Conservation (phyloP, 2,329 filamentous ascomycete genomes). For the Xylariaceae sp. region DNA sequence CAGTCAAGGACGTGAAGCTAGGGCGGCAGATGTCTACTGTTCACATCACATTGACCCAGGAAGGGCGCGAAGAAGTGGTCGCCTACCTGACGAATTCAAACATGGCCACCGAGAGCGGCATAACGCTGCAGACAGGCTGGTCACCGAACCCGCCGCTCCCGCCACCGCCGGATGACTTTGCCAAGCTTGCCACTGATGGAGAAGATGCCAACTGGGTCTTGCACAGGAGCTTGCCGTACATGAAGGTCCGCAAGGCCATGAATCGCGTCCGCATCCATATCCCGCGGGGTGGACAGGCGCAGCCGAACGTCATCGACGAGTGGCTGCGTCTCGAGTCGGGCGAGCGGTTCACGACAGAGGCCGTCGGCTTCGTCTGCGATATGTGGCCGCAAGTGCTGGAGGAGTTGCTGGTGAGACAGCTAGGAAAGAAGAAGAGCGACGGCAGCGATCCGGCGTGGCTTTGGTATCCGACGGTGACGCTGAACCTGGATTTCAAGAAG, state of each 20-base stretch:
- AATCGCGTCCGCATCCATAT: constrained; percentile 23
- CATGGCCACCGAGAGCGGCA: constrained; percentile 51
- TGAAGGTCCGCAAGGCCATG: constrained; percentile 26
- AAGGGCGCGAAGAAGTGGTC: constrained; percentile 54
- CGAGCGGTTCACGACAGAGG: constrained; percentile 25
- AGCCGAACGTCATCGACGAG: constrained; percentile 26
- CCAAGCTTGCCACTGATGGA: constrained; percentile 21
- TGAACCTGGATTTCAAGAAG: constrained; percentile 69
- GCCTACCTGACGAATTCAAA: constrained; percentile 62
- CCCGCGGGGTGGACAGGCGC: constrained; percentile 22
- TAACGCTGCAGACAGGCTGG: constrained; percentile 48
- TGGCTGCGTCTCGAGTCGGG: constrained; percentile 30
- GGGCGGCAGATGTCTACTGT: constrained; percentile 34
- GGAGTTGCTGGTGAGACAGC: constrained; percentile 12
- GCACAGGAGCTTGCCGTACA: constrained; percentile 19
- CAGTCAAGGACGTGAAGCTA: constrained; percentile 30
- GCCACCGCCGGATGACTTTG: constrained; percentile 26
- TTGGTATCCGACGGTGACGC: constrained; percentile 62
- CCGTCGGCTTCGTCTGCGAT: constrained; percentile 28
- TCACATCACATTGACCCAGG: constrained; percentile 29
- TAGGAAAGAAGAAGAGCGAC: neutral
- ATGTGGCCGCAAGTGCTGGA: constrained; percentile 30
- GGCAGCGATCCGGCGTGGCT: constrained; percentile 28
- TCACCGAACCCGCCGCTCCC: constrained; percentile 36
- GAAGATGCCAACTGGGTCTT: constrained; percentile 27